Evolutionary conservation across 2,329 filamentous ascomycete species (phyloP).

Genomic region (Onygena corvina): DNA sequence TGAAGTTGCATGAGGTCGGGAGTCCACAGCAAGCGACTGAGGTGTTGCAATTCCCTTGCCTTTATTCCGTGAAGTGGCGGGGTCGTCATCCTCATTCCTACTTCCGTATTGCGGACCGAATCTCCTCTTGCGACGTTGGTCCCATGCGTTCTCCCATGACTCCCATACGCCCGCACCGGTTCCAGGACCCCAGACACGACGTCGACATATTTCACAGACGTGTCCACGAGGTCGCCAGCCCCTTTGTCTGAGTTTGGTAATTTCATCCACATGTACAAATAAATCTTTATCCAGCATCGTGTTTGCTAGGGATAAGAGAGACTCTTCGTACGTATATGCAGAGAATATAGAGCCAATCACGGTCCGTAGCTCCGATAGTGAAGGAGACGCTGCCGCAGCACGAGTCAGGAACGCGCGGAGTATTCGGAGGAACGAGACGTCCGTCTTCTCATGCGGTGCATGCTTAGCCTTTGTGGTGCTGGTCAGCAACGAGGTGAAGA

Average conservation of each 20-base stretch:
- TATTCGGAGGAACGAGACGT: slow-evolving; percentile 75
- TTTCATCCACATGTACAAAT: slow-evolving; percentile 68
- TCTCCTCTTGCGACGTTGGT: slow-evolving; percentile 23
- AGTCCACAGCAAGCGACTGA: not conserved
- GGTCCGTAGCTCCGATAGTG: slow-evolving; percentile 69
- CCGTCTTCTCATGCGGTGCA: slow-evolving; percentile 31
- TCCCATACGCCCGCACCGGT: slow-evolving; percentile 66
- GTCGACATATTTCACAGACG: slow-evolving; percentile 74
- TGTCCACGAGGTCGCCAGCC: slow-evolving; percentile 85
- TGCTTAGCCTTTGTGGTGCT: slow-evolving; percentile 31
- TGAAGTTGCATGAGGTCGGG: not conserved
- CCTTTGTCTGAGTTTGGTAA: slow-evolving; percentile 60
- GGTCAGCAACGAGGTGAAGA: slow-evolving; percentile 69
- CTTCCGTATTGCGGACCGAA: slow-evolving; percentile 21
- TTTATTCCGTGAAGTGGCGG: slow-evolving; percentile 23
- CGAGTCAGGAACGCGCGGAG: slow-evolving; percentile 77
- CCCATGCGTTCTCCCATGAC: slow-evolving; percentile 58
- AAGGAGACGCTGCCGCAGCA: slow-evolving; percentile 70
- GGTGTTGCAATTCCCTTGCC: slow-evolving; percentile 28
- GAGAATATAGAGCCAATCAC: slow-evolving; percentile 85
- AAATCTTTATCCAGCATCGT: slow-evolving; percentile 77
- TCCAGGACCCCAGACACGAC: slow-evolving; percentile 78
- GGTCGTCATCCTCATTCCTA: slow-evolving; percentile 12
- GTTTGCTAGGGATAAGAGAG: slow-evolving; percentile 73
- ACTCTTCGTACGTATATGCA: slow-evolving; percentile 90